Base-by-base conservation (phyloP, 768 basidiomycete genomes). In the Thelephora ganbajun region DNA sequence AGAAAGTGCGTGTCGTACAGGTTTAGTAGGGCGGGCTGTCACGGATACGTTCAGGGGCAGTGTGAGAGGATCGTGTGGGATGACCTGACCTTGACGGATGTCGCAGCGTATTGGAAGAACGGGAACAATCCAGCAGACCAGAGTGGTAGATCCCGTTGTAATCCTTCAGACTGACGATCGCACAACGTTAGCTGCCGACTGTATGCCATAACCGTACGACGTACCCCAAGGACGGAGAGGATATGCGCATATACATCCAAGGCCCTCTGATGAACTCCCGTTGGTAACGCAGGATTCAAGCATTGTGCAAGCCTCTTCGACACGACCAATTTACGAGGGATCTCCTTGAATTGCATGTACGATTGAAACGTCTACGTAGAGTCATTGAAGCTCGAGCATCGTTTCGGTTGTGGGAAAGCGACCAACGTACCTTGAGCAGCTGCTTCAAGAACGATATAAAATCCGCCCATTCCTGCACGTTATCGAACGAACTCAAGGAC, bases 81-180 rank as follows among this genome's bases (percentile, higher is more conserved):
- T 9, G 26, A 30, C 49, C 66, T 45, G 53, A 86, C 90, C 74
- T 90, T 90, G 49, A 97, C 92, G 16, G 92, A 92, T n/a, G 93
- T 98, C n/a, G 94, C 84, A 9, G 96, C 91, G 63, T 91, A 98
- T 66, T 97, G 91, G 57, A 98, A 97, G 76, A 98, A 98, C 0
- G 96, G 96, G 61, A 99, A 97, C 5, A 99, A 65, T 6, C 96
- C 96, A 3, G 91, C 83, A 0, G 90, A 91, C 96, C 96, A 99
- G 16, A 97, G 69, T 3, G 85, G 72, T 2, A 99, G 71, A 65
- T 99, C 96, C 37, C 78, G 74, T 53, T 76, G 76, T 37, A 99
- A 63, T 9, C 94, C 92, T 56, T 93, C 94, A 2, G 77, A 74
- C 93, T 96, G 54, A 3, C 6, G 20, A 22, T 0, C 4, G 2